phyloP scores from a whole-genome alignment of 768 basidiomycete genomes.

The Hericium rajendrae region DNA sequence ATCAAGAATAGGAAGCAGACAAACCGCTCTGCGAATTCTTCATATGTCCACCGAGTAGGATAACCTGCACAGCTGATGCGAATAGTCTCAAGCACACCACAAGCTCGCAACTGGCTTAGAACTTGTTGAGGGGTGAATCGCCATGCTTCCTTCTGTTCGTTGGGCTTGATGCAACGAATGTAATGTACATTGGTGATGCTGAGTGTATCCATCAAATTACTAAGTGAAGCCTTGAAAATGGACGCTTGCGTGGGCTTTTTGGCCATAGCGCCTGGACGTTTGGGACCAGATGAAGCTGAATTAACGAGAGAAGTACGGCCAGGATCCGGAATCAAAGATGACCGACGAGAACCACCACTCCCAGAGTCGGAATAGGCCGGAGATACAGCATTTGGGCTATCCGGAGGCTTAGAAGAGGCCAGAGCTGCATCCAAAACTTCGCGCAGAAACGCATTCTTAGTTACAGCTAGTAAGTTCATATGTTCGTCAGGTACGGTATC shows the following conservation, averaged over 20 bases:
- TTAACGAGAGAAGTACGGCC: constrained; percentile 67
- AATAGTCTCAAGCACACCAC: constrained; percentile 98
- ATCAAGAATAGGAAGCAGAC: not conserved
- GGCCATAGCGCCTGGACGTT: constrained; percentile 58
- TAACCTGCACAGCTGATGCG: constrained; percentile 98
- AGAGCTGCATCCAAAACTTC: constrained; percentile 91
- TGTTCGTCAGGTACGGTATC: constrained; percentile 99
- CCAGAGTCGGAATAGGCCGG: constrained; percentile 72
- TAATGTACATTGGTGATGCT: constrained; percentile 98
- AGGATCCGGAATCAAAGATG: constrained; percentile 81
- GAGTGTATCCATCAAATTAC: constrained; percentile 93
- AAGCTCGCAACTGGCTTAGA: constrained; percentile 87
- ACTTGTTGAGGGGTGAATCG: constrained; percentile 95
- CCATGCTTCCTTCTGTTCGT: constrained; percentile 95
- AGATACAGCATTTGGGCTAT: constrained; percentile 63
- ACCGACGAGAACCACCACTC: constrained; percentile 68
- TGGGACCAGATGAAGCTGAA: constrained; percentile 35
- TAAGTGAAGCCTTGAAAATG: constrained; percentile 94
- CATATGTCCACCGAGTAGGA: constrained; percentile 96
- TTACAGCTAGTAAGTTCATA: constrained; percentile 74
- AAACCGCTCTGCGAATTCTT: constrained; percentile 95
- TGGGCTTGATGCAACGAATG: constrained; percentile 98
- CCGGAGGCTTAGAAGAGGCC: constrained; percentile 55
- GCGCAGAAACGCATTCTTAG: constrained; percentile 88
- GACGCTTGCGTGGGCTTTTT: constrained; percentile 95